Conservation (phyloP, 306 rosid genomes). For the Luffa aegyptiaca region DNA sequence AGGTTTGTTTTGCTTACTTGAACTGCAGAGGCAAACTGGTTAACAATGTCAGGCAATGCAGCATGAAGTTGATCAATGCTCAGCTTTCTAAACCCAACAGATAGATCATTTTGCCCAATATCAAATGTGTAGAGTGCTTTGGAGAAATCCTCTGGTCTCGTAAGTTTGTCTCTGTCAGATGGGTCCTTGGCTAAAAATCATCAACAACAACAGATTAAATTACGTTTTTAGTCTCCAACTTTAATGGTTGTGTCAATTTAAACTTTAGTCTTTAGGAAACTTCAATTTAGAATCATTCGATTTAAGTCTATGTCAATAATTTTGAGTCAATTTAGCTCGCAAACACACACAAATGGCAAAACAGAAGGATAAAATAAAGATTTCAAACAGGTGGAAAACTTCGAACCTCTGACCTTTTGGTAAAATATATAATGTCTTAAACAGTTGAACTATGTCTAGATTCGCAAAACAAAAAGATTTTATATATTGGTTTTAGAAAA, state of each 20-base stretch:
- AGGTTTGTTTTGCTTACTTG: constrained; percentile 31
- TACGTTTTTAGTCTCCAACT: not conserved
- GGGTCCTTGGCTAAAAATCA: constrained; percentile 39
- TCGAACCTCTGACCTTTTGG: no score
- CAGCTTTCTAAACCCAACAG: constrained; percentile 66
- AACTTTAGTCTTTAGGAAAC: not conserved
- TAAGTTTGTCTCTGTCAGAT: constrained; percentile 42
- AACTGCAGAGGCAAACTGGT: constrained; percentile 67
- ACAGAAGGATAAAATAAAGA: no score
- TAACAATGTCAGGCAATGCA: constrained; percentile 57
- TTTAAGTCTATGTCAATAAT: not conserved
- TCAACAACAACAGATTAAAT: not conserved
- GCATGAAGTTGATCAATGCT: constrained; percentile 53
- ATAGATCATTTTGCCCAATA: constrained; percentile 85
- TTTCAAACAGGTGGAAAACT: no score
- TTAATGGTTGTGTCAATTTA: not conserved
- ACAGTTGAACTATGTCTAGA: not conserved
- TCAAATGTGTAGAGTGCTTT: constrained; percentile 90
- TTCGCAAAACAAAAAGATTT: not conserved
- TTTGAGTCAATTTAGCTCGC: not conserved
- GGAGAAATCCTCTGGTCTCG: constrained; percentile 64
- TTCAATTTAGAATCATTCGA: not conserved
- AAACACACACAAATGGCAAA: not conserved
- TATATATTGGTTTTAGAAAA: no score
- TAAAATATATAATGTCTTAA: no score